Conservation (phyloP, 148 eudicot genomes). For the Salicornia ramosissima region DNA sequence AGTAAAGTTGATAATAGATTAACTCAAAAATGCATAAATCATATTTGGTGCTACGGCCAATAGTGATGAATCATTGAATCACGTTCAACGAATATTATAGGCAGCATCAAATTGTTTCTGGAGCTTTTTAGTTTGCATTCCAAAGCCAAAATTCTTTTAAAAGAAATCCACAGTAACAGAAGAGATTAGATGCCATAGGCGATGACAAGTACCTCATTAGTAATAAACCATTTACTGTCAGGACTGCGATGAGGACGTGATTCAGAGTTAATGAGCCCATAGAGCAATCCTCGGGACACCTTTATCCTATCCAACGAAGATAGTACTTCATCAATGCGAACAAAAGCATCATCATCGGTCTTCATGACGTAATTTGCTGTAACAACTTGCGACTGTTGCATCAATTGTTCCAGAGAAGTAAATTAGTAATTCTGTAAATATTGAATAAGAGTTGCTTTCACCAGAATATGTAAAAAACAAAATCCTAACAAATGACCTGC, state of each 20-base stretch:
- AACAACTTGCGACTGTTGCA: conserved; percentile 72
- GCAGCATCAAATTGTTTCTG: too few relatives aligned
- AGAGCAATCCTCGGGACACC: conserved; percentile 64
- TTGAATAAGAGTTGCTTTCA: neutral
- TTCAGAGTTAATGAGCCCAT: conserved; percentile 87
- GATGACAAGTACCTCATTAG: conserved; percentile 51
- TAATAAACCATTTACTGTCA: conserved; percentile 96
- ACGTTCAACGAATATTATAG: neutral
- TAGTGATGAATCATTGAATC: neutral
- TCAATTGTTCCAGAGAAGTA: conserved; percentile 24
- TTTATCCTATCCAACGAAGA: conserved; percentile 56
- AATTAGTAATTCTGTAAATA: conserved; percentile 6
- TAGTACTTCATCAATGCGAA: conserved; percentile 89
- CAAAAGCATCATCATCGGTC: conserved; percentile 97
- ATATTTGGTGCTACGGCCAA: neutral
- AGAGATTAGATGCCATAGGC: conserved; percentile 5
- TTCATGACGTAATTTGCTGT: conserved; percentile 88
- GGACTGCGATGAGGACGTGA: conserved; percentile 78
- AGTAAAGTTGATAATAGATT: neutral
- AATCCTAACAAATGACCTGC: neutral
- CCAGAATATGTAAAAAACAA: neutral
- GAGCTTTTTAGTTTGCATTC: neutral
- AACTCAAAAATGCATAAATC: neutral
- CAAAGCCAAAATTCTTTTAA: neutral
- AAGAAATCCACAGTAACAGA: neutral